Conservation (phyloP, 1,284 basidiomycete species). For the Agaricales sp. region DNA sequence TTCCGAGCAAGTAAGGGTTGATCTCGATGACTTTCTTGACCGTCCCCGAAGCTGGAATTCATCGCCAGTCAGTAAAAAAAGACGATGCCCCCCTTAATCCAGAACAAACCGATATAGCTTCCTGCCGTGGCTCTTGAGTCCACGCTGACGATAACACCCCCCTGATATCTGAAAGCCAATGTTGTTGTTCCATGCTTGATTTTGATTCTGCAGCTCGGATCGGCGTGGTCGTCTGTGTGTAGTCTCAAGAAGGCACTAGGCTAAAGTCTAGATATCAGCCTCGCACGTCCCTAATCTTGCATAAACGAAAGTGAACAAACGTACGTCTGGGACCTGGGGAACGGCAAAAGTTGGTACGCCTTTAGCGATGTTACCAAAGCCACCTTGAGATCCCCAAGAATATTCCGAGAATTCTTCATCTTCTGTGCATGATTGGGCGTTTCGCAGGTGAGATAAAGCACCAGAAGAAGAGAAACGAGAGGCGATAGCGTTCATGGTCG, state of each 20-base stretch:
- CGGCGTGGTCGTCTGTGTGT: constrained; percentile 90
- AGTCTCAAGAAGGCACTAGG: constrained; percentile 82
- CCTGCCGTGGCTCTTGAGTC: constrained; percentile 97
- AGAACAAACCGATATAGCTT: constrained; percentile 79
- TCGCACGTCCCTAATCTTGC: constrained; percentile 5
- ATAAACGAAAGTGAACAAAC: constrained; percentile 24
- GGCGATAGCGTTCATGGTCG: constrained; percentile 70
- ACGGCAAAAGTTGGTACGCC: constrained; percentile 64
- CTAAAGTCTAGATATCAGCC: constrained; percentile 30
- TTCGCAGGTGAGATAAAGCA: constrained; percentile 37
- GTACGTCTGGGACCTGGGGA: constrained; percentile 65
- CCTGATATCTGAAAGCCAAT: constrained; percentile 93
- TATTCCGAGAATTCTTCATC: constrained; percentile 58
- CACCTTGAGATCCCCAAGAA: constrained; percentile 74
- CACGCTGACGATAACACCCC: constrained; percentile 96
- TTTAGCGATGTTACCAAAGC: constrained; percentile 63
- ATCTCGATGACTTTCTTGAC: constrained; percentile 99
- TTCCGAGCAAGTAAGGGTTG: constrained; percentile 96
- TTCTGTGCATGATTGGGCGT: constrained; percentile 34
- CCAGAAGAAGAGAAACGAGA: constrained; percentile 52
- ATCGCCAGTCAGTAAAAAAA: constrained; percentile 2
- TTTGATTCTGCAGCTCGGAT: constrained; percentile 93
- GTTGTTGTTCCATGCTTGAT: constrained; percentile 99
- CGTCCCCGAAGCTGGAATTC: constrained; percentile 72
- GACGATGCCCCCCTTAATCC: no score